Percentiles rank a stretch among this genome's conserved stretches.
Conservation (phyloP, 805 yeast genomes). For the Saccharomycopsis sp. region DNA sequence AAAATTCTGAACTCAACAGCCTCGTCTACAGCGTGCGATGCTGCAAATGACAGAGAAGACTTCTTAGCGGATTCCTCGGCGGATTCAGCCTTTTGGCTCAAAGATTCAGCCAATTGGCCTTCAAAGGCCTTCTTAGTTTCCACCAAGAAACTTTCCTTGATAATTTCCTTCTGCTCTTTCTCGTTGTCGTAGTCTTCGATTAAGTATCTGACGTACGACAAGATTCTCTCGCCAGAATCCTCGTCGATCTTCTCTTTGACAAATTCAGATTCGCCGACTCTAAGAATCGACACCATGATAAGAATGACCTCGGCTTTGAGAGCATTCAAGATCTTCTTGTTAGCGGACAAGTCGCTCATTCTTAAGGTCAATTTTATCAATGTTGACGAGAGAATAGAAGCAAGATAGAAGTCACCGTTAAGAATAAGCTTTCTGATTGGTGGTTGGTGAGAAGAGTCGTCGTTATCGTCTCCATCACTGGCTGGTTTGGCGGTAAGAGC, state of each 20-base stretch:
- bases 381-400: constrained; percentile 81
- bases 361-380: constrained; percentile 83
- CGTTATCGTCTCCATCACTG: constrained; percentile 32
- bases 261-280: constrained; percentile 72
- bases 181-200: constrained; percentile 54
- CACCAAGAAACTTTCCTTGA: constrained; percentile 70
- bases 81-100: constrained; percentile 48
- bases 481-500: constrained; percentile 53
- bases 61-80: constrained; percentile 36
- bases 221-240: constrained; percentile 91
- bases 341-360: constrained; percentile 49
- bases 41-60: constrained; percentile 45
- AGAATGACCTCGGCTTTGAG: constrained; percentile 92
- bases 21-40: constrained; percentile 35
- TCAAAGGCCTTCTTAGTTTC: constrained; percentile 84
- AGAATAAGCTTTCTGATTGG: constrained; percentile 77
- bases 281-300: constrained; percentile 82
- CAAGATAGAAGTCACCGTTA: constrained; percentile 86
- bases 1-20: constrained; percentile 81
- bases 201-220: constrained; percentile 78
- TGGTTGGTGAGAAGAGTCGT: constrained; percentile 34
- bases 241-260: constrained; percentile 82
- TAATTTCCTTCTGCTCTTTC: constrained; percentile 35
- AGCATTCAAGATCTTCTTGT: constrained; percentile 63
- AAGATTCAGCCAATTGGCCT: constrained; percentile 57